phyloP scores from a whole-genome alignment of 225 moss, liverwort and hornwort genomes.

The Marchantia paleacea region DNA sequence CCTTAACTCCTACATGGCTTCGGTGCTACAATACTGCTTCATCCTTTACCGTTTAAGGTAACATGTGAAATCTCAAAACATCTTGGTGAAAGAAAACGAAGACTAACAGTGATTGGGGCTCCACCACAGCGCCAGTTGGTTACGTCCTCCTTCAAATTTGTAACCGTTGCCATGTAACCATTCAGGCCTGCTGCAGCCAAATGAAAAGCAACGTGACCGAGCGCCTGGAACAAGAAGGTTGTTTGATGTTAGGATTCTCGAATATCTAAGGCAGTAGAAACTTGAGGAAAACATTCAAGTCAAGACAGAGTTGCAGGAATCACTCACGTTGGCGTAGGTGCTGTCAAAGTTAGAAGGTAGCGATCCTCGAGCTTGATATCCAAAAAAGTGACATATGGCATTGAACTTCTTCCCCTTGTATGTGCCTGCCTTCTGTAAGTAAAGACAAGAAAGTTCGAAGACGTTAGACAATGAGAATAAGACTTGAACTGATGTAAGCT shows the following conservation, averaged over 20 bases:
- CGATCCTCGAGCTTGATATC: constrained; percentile 97
- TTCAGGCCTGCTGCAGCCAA: constrained; percentile 83
- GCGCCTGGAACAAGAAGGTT: constrained; percentile 47
- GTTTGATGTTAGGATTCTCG: neutral
- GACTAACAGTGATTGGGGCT: constrained; percentile 83
- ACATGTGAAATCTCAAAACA: neutral
- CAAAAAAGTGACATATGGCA: constrained; percentile 98
- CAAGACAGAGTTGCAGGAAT: neutral
- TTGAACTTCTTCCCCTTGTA: constrained; percentile 97
- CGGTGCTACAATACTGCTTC: too few relatives aligned
- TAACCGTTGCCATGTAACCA: constrained; percentile 93
- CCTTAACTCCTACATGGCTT: too few relatives aligned
- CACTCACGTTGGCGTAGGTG: constrained; percentile 85
- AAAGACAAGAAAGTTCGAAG: neutral
- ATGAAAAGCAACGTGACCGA: constrained; percentile 88
- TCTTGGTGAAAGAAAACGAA: neutral
- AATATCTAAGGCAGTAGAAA: neutral
- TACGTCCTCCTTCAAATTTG: constrained; percentile 82
- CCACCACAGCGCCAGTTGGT: constrained; percentile 91
- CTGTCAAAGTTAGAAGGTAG: constrained; percentile 98
- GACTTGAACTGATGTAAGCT: too few relatives aligned
- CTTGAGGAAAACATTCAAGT: neutral
- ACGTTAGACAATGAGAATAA: neutral
- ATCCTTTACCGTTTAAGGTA: too few relatives aligned
- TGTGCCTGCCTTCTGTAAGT: constrained; percentile 67